Evolutionary conservation across 2,329 filamentous ascomycete species (phyloP), one percentile per base, ranked within the genome.

Genomic region (Fusarium verrucosum): DNA sequence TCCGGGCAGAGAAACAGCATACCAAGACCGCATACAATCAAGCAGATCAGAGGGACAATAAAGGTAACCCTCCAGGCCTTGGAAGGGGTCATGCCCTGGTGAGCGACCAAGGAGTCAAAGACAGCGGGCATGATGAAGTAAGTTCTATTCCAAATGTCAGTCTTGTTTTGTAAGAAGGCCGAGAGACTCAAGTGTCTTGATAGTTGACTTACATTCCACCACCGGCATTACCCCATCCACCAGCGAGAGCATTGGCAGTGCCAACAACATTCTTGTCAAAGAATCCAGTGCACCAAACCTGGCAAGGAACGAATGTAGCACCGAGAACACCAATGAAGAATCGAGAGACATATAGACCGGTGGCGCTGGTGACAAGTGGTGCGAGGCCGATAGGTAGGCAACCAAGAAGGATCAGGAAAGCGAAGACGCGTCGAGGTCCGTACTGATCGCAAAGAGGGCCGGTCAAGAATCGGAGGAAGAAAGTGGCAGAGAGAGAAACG

Each of bases 51-150:
- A 0, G 93, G 93, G 7, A 96, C 89, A 61, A 96, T 81, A 74
- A 96, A 97, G 4, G 92, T 85, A 2, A 96, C 86, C 23, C 93
- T 86, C 93, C 94, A 97, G 4, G 93, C 90, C 33, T 87, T 83
- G 68, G 91, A 87, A 3, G 87, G 78, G 1, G 82, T 79, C 51
- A 94, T 80, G 8, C 87, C 86, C 44, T 82, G 82, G 1, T 82
- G 72, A 8, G 78, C 71, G 20, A 91, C 85, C 20, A 96, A 82
- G 1, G 90, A 91, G 76, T 96, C 90, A 77, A 90, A 95, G 55
- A 97, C 88, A 7, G 92, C 92, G 3, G 94, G 93, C 92, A 97
- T 96, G 70, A 94, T 86, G 76, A 96, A 96, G 80, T 96, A 96
- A 3, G 93, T 96, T 67, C 62, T 66, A 11, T 42, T 32, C 3